These are phyloP conservation scores for Mycena amicta DNA, from an alignment of 768 basidiomycete genomes.

Conservation along the genomic window DNA sequence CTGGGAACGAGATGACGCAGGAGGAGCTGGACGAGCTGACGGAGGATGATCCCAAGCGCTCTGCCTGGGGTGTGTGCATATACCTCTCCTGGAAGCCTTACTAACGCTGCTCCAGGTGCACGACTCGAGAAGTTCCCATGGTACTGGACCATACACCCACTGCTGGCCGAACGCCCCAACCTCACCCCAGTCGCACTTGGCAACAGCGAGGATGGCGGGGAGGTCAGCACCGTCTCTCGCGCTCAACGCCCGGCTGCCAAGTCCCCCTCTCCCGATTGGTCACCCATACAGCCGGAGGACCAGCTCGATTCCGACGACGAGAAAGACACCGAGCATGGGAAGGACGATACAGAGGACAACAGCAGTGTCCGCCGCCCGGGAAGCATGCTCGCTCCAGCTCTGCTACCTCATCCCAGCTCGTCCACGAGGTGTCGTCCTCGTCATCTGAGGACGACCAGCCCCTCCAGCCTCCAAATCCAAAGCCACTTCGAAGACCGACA, in stretches of 20 bases:
- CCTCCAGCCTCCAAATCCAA: not conserved
- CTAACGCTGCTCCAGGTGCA: not conserved
- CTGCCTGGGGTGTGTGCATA: conserved; percentile 1
- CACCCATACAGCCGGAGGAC: too few species aligned
- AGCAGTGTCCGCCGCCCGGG: not conserved
- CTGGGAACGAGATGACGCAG: conserved; percentile 4
- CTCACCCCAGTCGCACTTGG: not conserved
- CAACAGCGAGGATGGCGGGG: not conserved
- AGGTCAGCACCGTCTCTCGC: not conserved
- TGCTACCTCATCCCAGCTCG: not conserved
- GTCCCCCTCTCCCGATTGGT: not conserved
- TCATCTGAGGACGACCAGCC: not conserved
- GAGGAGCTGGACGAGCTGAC: not conserved
- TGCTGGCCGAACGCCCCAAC: not conserved
- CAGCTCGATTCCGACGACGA: not conserved
- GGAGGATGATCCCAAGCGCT: not conserved
- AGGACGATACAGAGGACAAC: not conserved
- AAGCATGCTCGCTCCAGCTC: not conserved
- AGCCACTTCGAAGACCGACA: not conserved
- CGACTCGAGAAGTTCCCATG: not conserved
- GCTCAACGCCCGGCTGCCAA: not conserved
- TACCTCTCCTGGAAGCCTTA: not conserved
- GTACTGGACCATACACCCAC: not conserved
- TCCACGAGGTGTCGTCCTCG: not conserved
- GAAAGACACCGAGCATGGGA: not conserved